Evolutionary conservation across 139 green algal species (phyloP).

Genomic region (Coelastrella sp.): DNA sequence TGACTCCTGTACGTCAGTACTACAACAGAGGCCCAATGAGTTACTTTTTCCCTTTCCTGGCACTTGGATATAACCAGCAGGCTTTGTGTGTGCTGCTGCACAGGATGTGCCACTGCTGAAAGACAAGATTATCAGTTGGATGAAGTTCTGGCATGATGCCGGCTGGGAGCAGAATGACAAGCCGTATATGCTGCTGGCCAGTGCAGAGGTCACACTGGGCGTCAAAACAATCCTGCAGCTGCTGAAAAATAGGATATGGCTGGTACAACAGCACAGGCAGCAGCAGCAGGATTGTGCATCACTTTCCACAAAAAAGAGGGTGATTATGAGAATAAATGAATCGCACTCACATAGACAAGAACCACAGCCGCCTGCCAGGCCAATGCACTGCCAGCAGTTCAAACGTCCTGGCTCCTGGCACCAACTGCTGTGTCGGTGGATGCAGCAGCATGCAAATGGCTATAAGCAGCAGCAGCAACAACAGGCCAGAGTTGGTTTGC

Average conservation of each 20-base stretch:
- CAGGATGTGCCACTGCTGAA: slow-evolving; percentile 23
- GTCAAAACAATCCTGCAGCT: slow-evolving; percentile 31
- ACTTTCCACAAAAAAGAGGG: too few relatives aligned
- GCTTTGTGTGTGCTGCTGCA: background rate
- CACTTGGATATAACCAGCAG: background rate
- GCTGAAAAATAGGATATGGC: background rate
- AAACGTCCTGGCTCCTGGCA: too few relatives aligned
- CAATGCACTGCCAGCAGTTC: too few relatives aligned
- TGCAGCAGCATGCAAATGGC: background rate
- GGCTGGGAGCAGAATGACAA: background rate
- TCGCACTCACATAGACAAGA: too few relatives aligned
- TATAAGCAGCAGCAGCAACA: background rate
- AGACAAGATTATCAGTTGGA: background rate
- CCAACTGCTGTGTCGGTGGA: too few relatives aligned
- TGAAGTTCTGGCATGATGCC: slow-evolving; percentile 9
- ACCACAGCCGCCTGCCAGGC: too few relatives aligned
- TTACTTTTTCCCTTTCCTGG: too few relatives aligned
- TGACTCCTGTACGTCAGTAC: too few relatives aligned
- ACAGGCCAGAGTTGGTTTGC: background rate
- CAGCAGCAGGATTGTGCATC: too few relatives aligned
- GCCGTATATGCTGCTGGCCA: slow-evolving; percentile 32
- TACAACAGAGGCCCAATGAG: too few relatives aligned
- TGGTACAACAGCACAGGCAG: slow-evolving; percentile 13
- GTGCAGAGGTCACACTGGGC: slow-evolving; percentile 27
- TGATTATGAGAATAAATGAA: background rate